Evolutionary conservation across 176 grass and related monocot genomes (phyloP).

Genomic region (Triticum urartu): DNA sequence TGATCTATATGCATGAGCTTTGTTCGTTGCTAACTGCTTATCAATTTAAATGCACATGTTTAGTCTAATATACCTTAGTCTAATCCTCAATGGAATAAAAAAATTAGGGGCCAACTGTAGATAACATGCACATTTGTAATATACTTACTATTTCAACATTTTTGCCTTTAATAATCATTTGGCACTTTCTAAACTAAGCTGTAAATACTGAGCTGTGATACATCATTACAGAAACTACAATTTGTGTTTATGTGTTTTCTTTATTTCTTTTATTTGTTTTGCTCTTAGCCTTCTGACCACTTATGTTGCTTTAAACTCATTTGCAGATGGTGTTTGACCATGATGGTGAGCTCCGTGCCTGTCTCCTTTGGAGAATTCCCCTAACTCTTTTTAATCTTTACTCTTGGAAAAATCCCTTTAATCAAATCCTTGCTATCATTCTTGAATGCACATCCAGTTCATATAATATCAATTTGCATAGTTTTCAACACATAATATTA

Average conservation of each 20-base stretch:
- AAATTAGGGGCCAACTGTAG: neutral
- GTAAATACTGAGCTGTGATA: neutral
- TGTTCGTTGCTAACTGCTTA: slow-evolving; percentile 1
- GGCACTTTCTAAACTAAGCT: neutral
- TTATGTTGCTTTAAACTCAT: slow-evolving; percentile 28
- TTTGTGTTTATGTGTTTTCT: neutral
- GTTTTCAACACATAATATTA: neutral
- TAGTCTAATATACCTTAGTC: neutral
- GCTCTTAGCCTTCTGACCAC: slow-evolving; percentile 26
- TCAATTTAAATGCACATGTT: neutral
- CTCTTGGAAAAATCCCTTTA: slow-evolving; percentile 13
- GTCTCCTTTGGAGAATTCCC: slow-evolving; percentile 19
- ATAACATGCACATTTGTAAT: neutral
- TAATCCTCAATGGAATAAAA: neutral
- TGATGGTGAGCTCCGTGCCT: slow-evolving; percentile 68
- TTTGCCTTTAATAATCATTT: neutral
- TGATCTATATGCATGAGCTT: neutral
- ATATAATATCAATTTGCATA: slow-evolving; percentile 6
- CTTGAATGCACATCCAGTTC: neutral
- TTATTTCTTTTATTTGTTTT: slow-evolving; percentile 20
- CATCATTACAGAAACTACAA: neutral
- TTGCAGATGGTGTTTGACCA: slow-evolving; percentile 97
- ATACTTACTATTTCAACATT: neutral
- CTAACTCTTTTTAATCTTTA: slow-evolving; percentile 14
- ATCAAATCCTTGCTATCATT: slow-evolving; percentile 8